Evolutionary conservation across 225 moss, liverwort and hornwort genomes (phyloP).

Genomic region (Pseudoscleropodium purum): DNA sequence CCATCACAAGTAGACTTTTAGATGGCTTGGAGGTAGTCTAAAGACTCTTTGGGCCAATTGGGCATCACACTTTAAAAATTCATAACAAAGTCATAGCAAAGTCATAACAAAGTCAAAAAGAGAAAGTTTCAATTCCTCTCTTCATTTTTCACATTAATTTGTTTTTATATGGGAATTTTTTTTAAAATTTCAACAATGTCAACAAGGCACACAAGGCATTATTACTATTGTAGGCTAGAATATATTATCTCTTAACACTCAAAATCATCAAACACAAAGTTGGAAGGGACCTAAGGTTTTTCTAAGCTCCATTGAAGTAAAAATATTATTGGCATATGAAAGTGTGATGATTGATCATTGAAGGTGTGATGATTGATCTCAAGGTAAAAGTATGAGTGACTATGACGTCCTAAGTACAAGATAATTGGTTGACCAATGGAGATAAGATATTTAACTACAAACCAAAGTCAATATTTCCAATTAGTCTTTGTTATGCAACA

Average conservation of each 20-base stretch:
- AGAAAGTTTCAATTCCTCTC: too few species aligned
- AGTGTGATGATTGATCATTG: fast-evolving
- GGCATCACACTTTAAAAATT: too few species aligned
- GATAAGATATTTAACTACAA: background rate
- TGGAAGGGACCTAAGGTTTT: background rate
- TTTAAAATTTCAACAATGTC: too few species aligned
- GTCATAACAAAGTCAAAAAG: too few species aligned
- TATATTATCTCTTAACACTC: background rate
- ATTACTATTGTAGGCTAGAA: too few species aligned
- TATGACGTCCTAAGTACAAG: background rate
- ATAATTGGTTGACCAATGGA: background rate
- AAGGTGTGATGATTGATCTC: background rate
- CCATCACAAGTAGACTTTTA: too few species aligned
- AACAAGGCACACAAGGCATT: too few species aligned
- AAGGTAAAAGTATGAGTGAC: background rate
- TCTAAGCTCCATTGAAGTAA: fast-evolving
- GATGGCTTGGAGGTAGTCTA: too few species aligned
- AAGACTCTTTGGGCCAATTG: too few species aligned
- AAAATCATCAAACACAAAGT: background rate
- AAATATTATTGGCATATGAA: background rate
- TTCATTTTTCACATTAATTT: too few species aligned
- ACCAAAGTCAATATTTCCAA: background rate
- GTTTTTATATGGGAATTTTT: too few species aligned
- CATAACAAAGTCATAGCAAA: too few species aligned
- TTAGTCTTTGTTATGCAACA: fast-evolving